phyloP scores from a whole-genome alignment of 2,329 filamentous ascomycete species.

The Epichloe typhina region DNA sequence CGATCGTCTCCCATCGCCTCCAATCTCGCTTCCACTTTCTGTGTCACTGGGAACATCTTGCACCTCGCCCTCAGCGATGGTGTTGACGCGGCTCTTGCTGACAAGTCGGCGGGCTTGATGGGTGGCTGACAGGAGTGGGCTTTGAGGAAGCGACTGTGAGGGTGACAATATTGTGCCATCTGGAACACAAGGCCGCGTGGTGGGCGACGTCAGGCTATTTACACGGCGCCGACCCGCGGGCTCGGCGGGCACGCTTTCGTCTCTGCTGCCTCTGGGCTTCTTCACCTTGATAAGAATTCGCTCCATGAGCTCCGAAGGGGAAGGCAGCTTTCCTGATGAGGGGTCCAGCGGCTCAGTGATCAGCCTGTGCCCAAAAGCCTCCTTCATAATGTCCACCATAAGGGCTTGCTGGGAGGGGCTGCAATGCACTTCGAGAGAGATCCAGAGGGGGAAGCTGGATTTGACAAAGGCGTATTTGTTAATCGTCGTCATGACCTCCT shows the following conservation, averaged over 20 bases:
- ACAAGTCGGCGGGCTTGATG: slow-evolving; percentile 35
- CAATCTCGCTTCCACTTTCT: slow-evolving; percentile 52
- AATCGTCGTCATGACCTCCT: slow-evolving; percentile 84
- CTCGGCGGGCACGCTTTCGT: slow-evolving; percentile 23
- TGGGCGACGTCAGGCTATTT: slow-evolving; percentile 59
- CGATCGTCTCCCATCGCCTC: slow-evolving; percentile 37
- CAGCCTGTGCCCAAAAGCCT: slow-evolving; percentile 68
- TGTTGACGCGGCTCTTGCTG: slow-evolving; percentile 42
- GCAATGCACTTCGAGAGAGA: slow-evolving; percentile 95
- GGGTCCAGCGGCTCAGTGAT: slow-evolving; percentile 62
- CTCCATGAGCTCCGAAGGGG: slow-evolving; percentile 72
- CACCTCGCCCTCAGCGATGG: slow-evolving; percentile 43
- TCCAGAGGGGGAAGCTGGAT: slow-evolving; percentile 79
- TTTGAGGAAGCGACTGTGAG: slow-evolving; percentile 38
- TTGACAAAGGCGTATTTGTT: slow-evolving; percentile 87
- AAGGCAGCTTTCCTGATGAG: slow-evolving; percentile 57
- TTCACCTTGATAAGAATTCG: slow-evolving; percentile 93
- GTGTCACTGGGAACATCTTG: slow-evolving; percentile 58
- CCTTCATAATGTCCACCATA: slow-evolving; percentile 85
- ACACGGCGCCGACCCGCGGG: slow-evolving; percentile 38
- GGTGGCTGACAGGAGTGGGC: slow-evolving; percentile 37
- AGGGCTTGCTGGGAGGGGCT: slow-evolving; percentile 64
- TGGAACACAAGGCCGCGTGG: slow-evolving; percentile 42
- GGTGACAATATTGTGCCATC: slow-evolving; percentile 42
- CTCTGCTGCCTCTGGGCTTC: slow-evolving; percentile 40